These are phyloP conservation scores for Fusarium clavum DNA, from an alignment of 2,329 filamentous ascomycete genomes.

Conservation along the genomic window DNA sequence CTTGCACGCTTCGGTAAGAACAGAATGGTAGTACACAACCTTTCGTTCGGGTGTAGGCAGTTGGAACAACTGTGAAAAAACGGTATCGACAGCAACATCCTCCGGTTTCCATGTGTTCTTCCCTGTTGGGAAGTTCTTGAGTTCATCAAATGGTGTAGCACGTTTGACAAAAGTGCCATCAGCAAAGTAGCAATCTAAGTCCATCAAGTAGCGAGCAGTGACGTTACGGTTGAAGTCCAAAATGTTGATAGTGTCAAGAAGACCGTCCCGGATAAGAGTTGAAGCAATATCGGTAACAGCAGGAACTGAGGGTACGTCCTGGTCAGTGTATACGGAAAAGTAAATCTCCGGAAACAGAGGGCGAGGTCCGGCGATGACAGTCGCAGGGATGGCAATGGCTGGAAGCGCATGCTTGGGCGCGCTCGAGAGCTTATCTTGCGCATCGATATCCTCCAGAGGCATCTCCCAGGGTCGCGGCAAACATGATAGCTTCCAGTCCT, in stretches of 20 bases:
- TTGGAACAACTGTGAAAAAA: conserved; percentile 94
- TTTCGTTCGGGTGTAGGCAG: conserved; percentile 91
- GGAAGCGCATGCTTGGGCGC: conserved; percentile 83
- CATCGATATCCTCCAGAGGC: conserved; percentile 69
- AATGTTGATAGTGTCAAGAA: conserved; percentile 93
- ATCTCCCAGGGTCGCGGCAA: conserved; percentile 76
- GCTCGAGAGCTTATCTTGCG: conserved; percentile 68
- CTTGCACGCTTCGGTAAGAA: conserved; percentile 95
- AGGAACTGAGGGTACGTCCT: conserved; percentile 91
- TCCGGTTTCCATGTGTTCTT: conserved; percentile 95
- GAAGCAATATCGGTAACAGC: conserved; percentile 79
- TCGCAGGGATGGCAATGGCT: conserved; percentile 77
- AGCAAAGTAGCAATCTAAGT: conserved; percentile 94
- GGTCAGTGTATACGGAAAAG: conserved; percentile 89
- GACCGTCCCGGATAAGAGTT: conserved; percentile 83
- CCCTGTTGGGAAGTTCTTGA: conserved; percentile 74
- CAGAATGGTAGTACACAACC: conserved; percentile 94
- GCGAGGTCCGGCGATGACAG: conserved; percentile 78
- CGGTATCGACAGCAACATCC: conserved; percentile 95
- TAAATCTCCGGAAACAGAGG: conserved; percentile 92
- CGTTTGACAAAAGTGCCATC: conserved; percentile 92
- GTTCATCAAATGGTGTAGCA: conserved; percentile 90
- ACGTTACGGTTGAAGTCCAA: conserved; percentile 92
- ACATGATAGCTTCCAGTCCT: conserved; percentile 79
- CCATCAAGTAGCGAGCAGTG: conserved; percentile 89